Base-by-base conservation (phyloP, 2,329 filamentous ascomycete species). In the Nemania diffusa region DNA sequence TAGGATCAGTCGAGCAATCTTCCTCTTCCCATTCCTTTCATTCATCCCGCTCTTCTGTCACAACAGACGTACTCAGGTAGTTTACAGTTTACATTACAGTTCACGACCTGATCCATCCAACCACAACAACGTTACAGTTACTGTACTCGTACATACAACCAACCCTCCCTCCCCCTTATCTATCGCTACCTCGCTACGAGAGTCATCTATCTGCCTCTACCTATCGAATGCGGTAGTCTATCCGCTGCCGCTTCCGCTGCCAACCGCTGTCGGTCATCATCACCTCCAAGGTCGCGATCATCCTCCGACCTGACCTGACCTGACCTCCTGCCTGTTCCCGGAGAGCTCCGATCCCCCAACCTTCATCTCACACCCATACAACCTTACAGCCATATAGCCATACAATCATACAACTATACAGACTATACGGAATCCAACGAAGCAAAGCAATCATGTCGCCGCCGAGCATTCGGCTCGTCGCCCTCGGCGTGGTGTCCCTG, bases 401-500 rank as follows among this genome's bases (percentile, higher is more conserved):
- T n/a, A n/a, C n/a, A n/a, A n/a, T n/a, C n/a, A n/a, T n/a, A n/a
- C 37, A 40, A 40, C 37, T 20, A 37, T 51, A 22, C 44, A 52
- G 37, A n/a, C 42, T n/a, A n/a, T n/a, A n/a, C n/a, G n/a, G n/a
- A n/a, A 4, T 51, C 9, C 24, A 24, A 40, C 57, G 11, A 42
- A 40, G 15, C 44, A 27, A 15, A 34, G 27, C 51, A 29, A 42
- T 9, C 51, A 78, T 78, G 75, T 65, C 63, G 69, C 67, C 70
- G 69, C 66, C 69, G 60, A 69, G 57, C 46, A 55, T 73, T 57
- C 68, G 72, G 68, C 58, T 53, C 65, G 61, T 72, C 58, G 72
- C 70, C 46, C 53, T 78, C 27, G 73, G 71, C 37, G 73, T 62
- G 29, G 65, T 75, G n/a, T 73, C 74, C 9, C 62, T 76, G 53